A percentile compares a stretch with the other conserved stretches of the same genome.
Evolutionary conservation across 352 stramenopile species (phyloP).

Genomic region (Phytophthora uliginosa): DNA sequence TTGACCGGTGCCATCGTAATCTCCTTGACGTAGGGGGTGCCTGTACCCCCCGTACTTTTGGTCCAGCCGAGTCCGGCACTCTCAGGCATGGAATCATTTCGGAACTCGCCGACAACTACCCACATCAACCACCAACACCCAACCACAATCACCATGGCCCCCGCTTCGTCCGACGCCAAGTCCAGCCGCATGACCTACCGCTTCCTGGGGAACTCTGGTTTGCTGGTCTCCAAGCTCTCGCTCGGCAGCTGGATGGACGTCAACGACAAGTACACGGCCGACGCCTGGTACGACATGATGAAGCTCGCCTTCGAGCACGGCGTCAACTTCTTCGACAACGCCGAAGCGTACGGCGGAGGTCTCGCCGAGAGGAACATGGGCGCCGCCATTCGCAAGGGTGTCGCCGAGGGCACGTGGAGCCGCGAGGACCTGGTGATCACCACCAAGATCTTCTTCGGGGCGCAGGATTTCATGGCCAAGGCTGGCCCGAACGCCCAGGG

Average conservation of each 20-base stretch:
- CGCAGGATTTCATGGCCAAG: conserved; percentile 2
- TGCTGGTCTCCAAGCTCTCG: conserved; percentile 45
- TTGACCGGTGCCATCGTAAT: too few species aligned
- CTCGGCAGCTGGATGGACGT: conserved; percentile 40
- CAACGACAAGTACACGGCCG: conserved; percentile 13
- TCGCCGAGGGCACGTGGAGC: conserved; percentile 3
- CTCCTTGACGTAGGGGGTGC: too few species aligned
- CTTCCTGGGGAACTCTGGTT: conserved; percentile 37
- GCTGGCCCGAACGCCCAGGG: conserved; percentile 30
- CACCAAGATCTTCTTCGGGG: conserved; percentile 70
- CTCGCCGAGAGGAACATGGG: too few species aligned
- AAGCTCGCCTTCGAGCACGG: conserved; percentile 42
- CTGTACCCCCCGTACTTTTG: too few species aligned
- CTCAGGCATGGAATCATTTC: neutral
- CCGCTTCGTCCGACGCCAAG: neutral
- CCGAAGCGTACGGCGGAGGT: too few species aligned
- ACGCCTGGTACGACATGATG: conserved; percentile 42
- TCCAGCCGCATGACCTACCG: conserved; percentile 36
- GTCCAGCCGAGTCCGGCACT: too few species aligned
- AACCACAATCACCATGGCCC: neutral
- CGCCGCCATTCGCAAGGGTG: too few species aligned
- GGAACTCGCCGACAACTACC: neutral
- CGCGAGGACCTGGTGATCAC: conserved; percentile 63
- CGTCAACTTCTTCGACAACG: conserved; percentile 66
- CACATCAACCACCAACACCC: neutral